Conservation (phyloP, 139 green algal genomes). For the Coccomyxa sp. region DNA sequence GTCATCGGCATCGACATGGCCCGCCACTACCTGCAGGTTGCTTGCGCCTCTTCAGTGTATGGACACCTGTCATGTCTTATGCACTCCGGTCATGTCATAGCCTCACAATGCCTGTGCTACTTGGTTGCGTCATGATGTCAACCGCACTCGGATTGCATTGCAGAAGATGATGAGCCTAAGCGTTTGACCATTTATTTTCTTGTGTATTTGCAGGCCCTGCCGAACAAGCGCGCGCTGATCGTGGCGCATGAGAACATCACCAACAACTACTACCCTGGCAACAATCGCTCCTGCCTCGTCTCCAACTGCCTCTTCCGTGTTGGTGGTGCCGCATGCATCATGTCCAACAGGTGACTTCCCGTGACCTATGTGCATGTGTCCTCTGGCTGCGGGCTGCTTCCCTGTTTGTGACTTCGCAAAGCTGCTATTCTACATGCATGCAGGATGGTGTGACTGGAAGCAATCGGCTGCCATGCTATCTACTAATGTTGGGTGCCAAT, state of each 20-base stretch:
- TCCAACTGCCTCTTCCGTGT: conserved; percentile 59
- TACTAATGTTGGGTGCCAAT: too few relatives aligned
- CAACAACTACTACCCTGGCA: conserved; percentile 71
- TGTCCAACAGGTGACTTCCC: conserved; percentile 53
- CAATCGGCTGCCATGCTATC: too few relatives aligned
- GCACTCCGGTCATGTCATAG: not conserved
- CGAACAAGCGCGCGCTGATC: conserved; percentile 57
- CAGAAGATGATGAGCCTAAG: too few relatives aligned
- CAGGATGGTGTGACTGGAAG: too few relatives aligned
- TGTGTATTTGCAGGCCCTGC: conserved; percentile 43
- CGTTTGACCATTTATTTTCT: too few relatives aligned
- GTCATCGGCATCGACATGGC: conserved; percentile 72
- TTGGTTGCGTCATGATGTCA: not conserved
- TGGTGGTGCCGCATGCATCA: conserved; percentile 44
- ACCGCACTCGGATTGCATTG: too few relatives aligned
- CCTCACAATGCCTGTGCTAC: not conserved
- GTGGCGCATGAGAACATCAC: conserved; percentile 82
- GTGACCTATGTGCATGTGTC: not conserved
- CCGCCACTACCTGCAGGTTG: conserved; percentile 2
- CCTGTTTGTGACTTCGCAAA: not conserved
- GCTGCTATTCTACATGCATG: not conserved
- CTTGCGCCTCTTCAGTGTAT: not conserved
- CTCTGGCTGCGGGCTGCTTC: not conserved
- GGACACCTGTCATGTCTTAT: not conserved
- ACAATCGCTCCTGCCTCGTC: conserved; percentile 65